These are phyloP conservation scores for Fonsecaea erecta DNA, from an alignment of 2,329 filamentous ascomycete genomes.

Conservation along the genomic window DNA sequence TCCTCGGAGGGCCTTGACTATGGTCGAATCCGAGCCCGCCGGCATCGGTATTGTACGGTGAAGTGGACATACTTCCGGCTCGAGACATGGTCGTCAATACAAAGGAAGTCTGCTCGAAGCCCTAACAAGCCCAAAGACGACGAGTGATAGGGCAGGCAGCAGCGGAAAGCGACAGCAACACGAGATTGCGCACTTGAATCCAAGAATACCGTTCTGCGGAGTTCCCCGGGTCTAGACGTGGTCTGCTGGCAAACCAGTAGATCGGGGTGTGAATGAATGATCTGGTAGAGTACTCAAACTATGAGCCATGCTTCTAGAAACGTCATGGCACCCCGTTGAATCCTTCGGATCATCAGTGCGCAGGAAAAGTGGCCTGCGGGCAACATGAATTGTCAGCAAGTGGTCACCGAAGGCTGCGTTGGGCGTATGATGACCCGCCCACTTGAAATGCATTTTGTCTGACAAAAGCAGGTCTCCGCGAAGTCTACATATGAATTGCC, in stretches of 20 bases:
- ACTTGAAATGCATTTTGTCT: neutral
- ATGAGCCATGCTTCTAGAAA: slow-evolving; percentile 4
- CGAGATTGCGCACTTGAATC: neutral
- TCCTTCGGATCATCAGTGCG: neutral
- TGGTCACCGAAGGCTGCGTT: neutral
- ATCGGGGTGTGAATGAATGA: neutral
- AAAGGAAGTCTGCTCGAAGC: neutral
- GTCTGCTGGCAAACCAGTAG: neutral
- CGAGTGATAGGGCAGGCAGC: neutral
- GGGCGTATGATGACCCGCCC: neutral
- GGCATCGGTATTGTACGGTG: slow-evolving; percentile 29
- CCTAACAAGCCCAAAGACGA: neutral
- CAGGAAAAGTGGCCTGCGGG: neutral
- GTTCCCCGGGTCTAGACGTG: neutral
- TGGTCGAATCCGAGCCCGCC: slow-evolving; percentile 34
- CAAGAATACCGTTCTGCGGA: no score
- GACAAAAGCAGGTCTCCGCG: neutral
- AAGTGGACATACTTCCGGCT: slow-evolving; percentile 27
- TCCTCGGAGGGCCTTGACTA: slow-evolving; percentile 44
- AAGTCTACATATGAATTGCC: neutral
- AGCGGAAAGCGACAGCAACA: neutral
- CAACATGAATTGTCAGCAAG: neutral
- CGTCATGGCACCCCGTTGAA: neutral
- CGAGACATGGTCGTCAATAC: slow-evolving; percentile 12
- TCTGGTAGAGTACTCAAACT: neutral